phyloP scores from a whole-genome alignment of 2,329 filamentous ascomycete species.

The Onygenales sp. region DNA sequence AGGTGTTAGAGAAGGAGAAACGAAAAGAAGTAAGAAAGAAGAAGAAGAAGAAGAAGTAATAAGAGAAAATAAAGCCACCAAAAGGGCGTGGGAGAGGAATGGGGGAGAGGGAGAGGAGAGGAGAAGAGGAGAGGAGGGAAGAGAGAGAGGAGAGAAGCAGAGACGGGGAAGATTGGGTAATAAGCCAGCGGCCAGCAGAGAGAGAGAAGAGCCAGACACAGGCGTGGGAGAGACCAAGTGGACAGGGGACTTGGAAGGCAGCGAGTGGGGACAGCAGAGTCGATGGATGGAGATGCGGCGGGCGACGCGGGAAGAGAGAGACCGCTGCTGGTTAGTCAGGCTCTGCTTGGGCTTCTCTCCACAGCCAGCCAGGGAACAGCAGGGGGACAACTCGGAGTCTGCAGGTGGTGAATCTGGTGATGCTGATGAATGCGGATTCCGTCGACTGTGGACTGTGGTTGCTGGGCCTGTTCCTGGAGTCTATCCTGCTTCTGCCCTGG shows the following conservation, averaged over 20 bases:
- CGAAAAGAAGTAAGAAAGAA: constrained; percentile 3
- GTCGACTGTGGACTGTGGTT: no score
- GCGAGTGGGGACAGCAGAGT: background rate
- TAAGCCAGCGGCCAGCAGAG: background rate
- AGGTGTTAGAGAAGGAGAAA: constrained; percentile 1
- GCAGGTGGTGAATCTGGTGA: no score
- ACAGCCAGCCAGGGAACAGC: no score
- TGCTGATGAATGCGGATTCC: no score
- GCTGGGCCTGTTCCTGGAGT: no score
- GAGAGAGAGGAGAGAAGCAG: constrained; percentile 3
- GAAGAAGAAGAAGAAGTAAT: background rate
- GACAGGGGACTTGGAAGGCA: background rate
- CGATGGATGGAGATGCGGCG: background rate
- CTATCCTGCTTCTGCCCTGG: no score
- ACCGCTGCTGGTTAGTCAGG: background rate
- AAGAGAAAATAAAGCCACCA: constrained; percentile 8
- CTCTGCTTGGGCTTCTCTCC: no score
- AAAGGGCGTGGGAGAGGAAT: constrained; percentile 10
- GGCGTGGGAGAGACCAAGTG: background rate
- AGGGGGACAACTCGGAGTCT: no score
- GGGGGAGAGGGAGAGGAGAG: constrained; percentile 4
- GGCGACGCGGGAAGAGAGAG: background rate
- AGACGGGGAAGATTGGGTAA: background rate
- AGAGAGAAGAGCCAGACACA: constrained; percentile 3
- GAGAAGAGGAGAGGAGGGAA: background rate